phyloP scores from a whole-genome alignment of 2,329 filamentous ascomycete species.

The Leptographium flavum region DNA sequence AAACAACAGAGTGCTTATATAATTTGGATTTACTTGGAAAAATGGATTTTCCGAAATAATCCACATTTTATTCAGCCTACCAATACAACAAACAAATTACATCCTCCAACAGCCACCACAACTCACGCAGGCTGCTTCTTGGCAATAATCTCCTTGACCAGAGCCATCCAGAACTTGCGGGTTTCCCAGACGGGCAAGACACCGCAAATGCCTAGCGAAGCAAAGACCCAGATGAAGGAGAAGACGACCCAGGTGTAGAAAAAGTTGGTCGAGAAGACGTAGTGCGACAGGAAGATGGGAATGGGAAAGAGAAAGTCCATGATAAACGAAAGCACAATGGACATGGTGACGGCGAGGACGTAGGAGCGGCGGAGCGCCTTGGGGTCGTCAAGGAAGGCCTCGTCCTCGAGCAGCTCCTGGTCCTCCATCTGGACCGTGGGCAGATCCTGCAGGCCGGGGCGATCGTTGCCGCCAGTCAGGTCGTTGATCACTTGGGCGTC shows the following conservation, averaged over 20 bases:
- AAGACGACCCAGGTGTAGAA: conserved; percentile 1
- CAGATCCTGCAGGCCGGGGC: not conserved
- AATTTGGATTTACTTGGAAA: too few species aligned
- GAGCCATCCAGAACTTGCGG: not conserved
- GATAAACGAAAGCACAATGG: conserved; percentile 7
- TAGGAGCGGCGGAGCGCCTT: not conserved
- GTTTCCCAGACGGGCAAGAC: not conserved
- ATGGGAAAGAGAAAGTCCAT: not conserved
- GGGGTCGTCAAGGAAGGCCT: not conserved
- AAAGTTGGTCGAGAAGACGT: not conserved
- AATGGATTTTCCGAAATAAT: too few species aligned
- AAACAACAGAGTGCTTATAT: too few species aligned
- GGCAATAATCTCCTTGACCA: not conserved
- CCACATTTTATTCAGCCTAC: too few species aligned
- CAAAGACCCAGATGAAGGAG: not conserved
- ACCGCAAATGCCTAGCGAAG: not conserved
- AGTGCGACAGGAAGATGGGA: not conserved
- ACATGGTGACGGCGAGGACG: conserved; percentile 14
- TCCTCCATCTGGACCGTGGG: not conserved
- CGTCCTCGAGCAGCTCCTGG: not conserved
- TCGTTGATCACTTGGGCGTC: not conserved
- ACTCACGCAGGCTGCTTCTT: too few species aligned
- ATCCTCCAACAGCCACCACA: too few species aligned
- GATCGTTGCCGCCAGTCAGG: not conserved
- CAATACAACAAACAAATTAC: too few species aligned